Conservation (phyloP, 345 rosid species). For the Dovyalis caffra region DNA sequence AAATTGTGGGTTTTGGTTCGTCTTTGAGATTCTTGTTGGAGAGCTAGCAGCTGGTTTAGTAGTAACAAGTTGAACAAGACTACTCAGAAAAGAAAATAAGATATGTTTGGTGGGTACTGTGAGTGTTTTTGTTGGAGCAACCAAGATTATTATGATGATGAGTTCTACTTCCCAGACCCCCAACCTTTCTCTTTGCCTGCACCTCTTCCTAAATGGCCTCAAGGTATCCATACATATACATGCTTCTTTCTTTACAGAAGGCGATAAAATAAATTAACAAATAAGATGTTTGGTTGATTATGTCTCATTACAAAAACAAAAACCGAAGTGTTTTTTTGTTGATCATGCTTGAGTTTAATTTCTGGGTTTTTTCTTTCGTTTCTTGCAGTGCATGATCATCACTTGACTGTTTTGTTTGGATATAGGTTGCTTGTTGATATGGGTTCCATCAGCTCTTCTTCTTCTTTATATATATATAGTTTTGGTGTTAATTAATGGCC, state of each 20-base stretch:
- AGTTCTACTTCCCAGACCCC: slow-evolving; percentile 26
- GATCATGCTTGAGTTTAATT: too few relatives aligned
- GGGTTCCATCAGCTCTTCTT: too few relatives aligned
- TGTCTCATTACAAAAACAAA: too few relatives aligned
- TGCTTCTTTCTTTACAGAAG: background rate
- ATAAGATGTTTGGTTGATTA: background rate
- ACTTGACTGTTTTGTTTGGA: too few relatives aligned
- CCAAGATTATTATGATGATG: slow-evolving; percentile 18
- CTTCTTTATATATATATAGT: too few relatives aligned
- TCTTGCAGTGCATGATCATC: too few relatives aligned
- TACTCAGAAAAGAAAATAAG: background rate
- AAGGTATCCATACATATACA: slow-evolving; percentile 36
- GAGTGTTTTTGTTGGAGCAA: slow-evolving; percentile 57
- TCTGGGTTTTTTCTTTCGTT: too few relatives aligned
- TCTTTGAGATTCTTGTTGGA: slow-evolving; percentile 7
- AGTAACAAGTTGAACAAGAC: too few relatives aligned
- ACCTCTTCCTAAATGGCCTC: slow-evolving; percentile 70
- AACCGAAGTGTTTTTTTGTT: too few relatives aligned
- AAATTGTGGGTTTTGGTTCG: slow-evolving; percentile 33
- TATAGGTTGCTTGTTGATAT: too few relatives aligned
- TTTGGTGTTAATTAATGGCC: too few relatives aligned
- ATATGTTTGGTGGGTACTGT: slow-evolving; percentile 52
- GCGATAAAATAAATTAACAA: background rate
- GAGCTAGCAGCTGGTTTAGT: background rate
- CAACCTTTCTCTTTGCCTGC: slow-evolving; percentile 65